These are phyloP conservation scores for Lactifluus pinguis DNA, from an alignment of 768 basidiomycete species.

Conservation along the genomic window DNA sequence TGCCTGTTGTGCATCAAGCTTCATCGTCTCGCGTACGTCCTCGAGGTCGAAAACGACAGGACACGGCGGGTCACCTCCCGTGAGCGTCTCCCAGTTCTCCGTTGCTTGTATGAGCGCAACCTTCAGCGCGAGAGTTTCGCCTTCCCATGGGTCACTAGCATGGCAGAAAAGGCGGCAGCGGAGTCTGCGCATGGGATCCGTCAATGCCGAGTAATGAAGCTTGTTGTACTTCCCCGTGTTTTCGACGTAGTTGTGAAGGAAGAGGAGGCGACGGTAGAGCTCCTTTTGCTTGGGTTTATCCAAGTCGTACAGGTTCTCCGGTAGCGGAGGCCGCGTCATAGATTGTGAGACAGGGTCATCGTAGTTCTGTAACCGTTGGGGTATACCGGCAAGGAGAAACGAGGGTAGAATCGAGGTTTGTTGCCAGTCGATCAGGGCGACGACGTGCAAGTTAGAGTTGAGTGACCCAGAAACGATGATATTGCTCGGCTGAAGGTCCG, in stretches of 20 bases:
- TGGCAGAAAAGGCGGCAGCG: slow-evolving; percentile 36
- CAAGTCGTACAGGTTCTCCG: slow-evolving; percentile 35
- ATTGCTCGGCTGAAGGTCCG: slow-evolving; percentile 30
- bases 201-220: neutral
- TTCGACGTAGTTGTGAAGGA: slow-evolving; percentile 41
- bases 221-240: slow-evolving; percentile 38
- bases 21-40: slow-evolving; percentile 35
- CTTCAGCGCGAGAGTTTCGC: slow-evolving; percentile 37
- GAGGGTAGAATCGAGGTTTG: slow-evolving; percentile 31
- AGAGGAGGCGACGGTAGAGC: slow-evolving; percentile 38
- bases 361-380: slow-evolving; percentile 38
- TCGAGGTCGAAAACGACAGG: slow-evolving; percentile 39
- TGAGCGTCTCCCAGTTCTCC: slow-evolving; percentile 35
- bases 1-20: slow-evolving; percentile 23
- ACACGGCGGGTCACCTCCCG: slow-evolving; percentile 32
- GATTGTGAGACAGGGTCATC: slow-evolving; percentile 33
- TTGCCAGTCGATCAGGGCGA: slow-evolving; percentile 46
- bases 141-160: slow-evolving; percentile 41
- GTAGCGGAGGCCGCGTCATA: slow-evolving; percentile 34
- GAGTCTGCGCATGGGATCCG: slow-evolving; percentile 21
- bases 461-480: slow-evolving; percentile 39
- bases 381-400: slow-evolving; percentile 35
- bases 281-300: slow-evolving; percentile 30
- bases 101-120: slow-evolving; percentile 36
- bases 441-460: slow-evolving; percentile 33